Conservation (phyloP, 2,329 filamentous ascomycete genomes). For the Nectriaceae sp. region DNA sequence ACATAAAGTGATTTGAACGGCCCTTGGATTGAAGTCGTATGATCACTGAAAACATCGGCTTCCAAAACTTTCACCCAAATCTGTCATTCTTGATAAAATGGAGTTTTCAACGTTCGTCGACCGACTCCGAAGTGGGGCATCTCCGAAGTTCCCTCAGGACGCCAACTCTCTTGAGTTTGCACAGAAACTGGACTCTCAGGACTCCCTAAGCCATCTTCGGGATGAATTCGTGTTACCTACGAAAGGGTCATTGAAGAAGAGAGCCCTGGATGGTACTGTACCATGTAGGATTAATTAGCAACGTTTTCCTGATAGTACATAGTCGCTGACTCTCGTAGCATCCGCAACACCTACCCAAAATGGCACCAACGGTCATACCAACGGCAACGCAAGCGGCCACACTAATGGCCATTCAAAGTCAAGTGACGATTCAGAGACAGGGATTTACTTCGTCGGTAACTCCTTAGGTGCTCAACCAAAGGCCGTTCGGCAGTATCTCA, state of each 20-base stretch:
- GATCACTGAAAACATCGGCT: conserved; percentile 11
- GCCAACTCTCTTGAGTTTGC: conserved; percentile 52
- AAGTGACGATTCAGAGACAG: conserved; percentile 36
- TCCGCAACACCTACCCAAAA: conserved; percentile 14
- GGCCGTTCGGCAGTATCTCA: conserved; percentile 64
- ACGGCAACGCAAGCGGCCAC: conserved; percentile 17
- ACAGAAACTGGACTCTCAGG: conserved; percentile 56
- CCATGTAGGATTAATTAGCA: conserved; percentile 35
- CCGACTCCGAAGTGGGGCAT: conserved; percentile 42
- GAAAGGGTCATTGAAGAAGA: conserved; percentile 68
- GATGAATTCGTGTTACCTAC: conserved; percentile 78
- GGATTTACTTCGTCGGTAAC: conserved; percentile 86
- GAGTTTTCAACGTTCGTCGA: conserved; percentile 41
- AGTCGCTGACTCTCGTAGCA: conserved; percentile 6
- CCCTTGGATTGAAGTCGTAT: conserved; percentile 24
- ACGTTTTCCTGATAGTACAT: background rate
- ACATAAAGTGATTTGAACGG: conserved; percentile 31
- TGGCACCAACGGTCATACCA: conserved; percentile 21
- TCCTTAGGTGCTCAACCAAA: conserved; percentile 84
- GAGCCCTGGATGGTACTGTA: conserved; percentile 50
- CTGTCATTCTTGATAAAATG: conserved; percentile 30
- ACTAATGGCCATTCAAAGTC: conserved; percentile 13
- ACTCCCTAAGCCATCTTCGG: conserved; percentile 62
- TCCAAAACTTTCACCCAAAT: background rate
- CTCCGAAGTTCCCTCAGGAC: conserved; percentile 48